phyloP scores from a whole-genome alignment of 805 yeast species.

The Hanseniaspora lachancei region DNA sequence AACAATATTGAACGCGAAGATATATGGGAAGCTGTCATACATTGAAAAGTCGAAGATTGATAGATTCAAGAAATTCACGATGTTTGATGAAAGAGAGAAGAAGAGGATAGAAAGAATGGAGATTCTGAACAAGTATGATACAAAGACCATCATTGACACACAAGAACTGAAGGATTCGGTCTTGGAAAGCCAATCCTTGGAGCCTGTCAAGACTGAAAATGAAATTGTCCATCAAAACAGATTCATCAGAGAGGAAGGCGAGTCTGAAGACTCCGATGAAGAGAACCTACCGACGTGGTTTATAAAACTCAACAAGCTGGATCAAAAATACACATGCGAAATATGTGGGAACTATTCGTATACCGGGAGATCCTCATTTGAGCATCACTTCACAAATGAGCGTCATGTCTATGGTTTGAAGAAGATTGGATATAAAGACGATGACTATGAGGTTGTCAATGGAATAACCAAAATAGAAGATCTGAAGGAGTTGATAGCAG shows the following conservation, averaged over 20 bases:
- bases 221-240: conserved; percentile 16
- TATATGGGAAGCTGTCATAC: conserved; percentile 29
- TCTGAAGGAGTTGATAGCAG: conserved; percentile 44
- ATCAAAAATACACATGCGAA: conserved; percentile 62
- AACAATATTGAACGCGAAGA: conserved; percentile 4
- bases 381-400: conserved; percentile 58
- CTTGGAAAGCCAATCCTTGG: conserved; percentile 16
- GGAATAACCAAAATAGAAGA: conserved; percentile 59
- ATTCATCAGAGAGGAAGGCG: conserved; percentile 19
- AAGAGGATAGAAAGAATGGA: conserved; percentile 21
- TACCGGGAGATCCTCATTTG: conserved; percentile 60
- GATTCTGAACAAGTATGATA: conserved; percentile 27
- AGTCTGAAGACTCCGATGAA: conserved; percentile 47
- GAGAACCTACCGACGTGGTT: conserved; percentile 89
- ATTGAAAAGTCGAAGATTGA: conserved; percentile 38
- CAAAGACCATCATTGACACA: conserved; percentile 13
- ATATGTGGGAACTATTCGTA: conserved; percentile 67
- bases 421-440: conserved; percentile 56
- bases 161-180: conserved; percentile 15
- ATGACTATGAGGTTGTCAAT: conserved; percentile 36
- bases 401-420: conserved; percentile 62
- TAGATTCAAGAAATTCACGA: conserved; percentile 47
- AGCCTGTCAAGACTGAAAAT: conserved; percentile 12
- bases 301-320: conserved; percentile 76
- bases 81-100: not conserved